Base-by-base conservation (phyloP, 768 basidiomycete genomes). In the Suillus alpinus region DNA sequence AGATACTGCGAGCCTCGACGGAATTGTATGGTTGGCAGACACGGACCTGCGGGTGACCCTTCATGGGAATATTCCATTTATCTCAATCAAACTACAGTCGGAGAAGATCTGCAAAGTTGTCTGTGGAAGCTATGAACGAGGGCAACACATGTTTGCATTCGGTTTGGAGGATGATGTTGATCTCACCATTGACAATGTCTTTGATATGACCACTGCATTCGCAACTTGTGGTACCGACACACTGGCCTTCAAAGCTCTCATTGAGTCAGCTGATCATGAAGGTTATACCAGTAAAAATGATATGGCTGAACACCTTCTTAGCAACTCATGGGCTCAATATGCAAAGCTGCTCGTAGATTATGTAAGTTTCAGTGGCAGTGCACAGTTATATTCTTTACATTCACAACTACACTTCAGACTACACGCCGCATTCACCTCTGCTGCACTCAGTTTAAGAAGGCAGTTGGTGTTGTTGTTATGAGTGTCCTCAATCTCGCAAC, bases 201-300 rank as follows among this genome's bases (percentile, higher is more conserved):
- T 52, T 9, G 51, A 8, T 4, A 52, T 52, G 51, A 52, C 51
- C 36, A 52, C 51, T 18, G 31, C 26, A 52, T 52, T 52, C 9
- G 26, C 36, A 52, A 52, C 51, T 31, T 4, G 26, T 2, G 13
- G 51, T 52, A 31, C 36, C 9, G 51, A 52, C 1, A 31, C 31
- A 18, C 29, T 52, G 29, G 51, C 51, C 18, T 36, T 18, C 31
- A 26, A 31, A 36, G 51, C 51, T 31, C 51, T 52, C 2, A 5
- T 52, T 2, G 51, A 52, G 36, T 52, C 51, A 31, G 51, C 51
- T 31, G 51, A 52, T 31, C 51, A 52, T 52, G 51, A 31, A 36
- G 51, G 51, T 31, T 52, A 31, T 36, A 36, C 29, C 3, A 26
- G 51, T 18, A 12, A 52, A 18, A 31, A 31, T 52, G 51, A 52